Evolutionary conservation across 2,329 filamentous ascomycete genomes (phyloP).

Genomic region (Aspergillus brunneoviolaceus): DNA sequence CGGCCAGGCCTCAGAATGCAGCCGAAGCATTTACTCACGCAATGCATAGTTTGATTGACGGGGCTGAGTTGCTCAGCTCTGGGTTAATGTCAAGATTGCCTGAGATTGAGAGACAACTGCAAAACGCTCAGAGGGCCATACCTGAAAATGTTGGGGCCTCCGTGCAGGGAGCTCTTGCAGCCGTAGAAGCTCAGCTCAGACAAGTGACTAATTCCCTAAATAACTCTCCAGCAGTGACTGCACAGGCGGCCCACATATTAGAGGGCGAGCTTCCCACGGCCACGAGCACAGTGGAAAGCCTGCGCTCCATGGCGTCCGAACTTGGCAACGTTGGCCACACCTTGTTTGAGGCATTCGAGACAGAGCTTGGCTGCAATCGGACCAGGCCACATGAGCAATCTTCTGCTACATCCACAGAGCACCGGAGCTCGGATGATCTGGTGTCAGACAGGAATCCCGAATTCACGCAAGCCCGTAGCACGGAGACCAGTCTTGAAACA

Average conservation of each 20-base stretch:
- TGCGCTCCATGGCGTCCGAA: constrained; percentile 44
- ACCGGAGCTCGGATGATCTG: not conserved
- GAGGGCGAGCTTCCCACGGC: constrained; percentile 38
- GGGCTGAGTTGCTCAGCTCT: constrained; percentile 36
- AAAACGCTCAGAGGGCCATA: constrained; percentile 35
- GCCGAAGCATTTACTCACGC: constrained; percentile 35
- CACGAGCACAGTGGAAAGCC: constrained; percentile 37
- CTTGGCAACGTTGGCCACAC: constrained; percentile 41
- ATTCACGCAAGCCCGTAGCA: not conserved
- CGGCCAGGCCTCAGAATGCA: constrained; percentile 23
- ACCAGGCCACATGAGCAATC: constrained; percentile 7
- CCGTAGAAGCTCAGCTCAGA: constrained; percentile 39
- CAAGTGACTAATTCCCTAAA: constrained; percentile 38
- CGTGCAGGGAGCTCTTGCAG: constrained; percentile 36
- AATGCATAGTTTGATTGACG: constrained; percentile 34
- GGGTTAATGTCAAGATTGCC: constrained; percentile 39
- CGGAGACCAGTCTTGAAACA: not conserved
- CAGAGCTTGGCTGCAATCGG: constrained; percentile 29
- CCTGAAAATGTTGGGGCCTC: constrained; percentile 38
- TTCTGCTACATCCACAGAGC: constrained; percentile 9
- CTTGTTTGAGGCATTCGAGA: constrained; percentile 39
- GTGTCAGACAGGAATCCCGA: not conserved
- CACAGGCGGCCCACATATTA: constrained; percentile 37
- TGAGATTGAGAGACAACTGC: constrained; percentile 39
- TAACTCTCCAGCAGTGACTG: constrained; percentile 36